Evolutionary conservation across 2,329 filamentous ascomycete species (phyloP).

Genomic region (Fusarium palustre): DNA sequence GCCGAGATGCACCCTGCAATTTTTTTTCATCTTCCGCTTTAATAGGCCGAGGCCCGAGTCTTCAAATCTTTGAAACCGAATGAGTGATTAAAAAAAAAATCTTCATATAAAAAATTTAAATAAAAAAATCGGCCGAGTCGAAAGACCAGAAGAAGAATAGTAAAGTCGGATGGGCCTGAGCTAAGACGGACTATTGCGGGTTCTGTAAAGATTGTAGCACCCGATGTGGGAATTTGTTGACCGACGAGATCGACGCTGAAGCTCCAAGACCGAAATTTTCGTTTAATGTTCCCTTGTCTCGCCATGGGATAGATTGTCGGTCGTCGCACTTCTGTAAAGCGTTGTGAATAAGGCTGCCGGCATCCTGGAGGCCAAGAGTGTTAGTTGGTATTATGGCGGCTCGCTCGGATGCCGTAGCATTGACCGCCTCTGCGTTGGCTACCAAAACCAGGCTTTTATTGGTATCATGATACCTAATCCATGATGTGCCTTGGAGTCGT

Average conservation of each 20-base stretch:
- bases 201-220: conserved; percentile 24
- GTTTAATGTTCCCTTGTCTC: conserved; percentile 20
- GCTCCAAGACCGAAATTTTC: conserved; percentile 28
- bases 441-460: conserved; percentile 27
- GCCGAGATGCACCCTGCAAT: conserved; percentile 4
- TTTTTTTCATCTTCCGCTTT: neutral
- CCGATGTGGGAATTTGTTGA: conserved; percentile 28
- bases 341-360: neutral
- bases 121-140: conserved; percentile 14
- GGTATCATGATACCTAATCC: conserved; percentile 33
- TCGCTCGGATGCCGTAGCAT: conserved; percentile 31
- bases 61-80: conserved; percentile 1
- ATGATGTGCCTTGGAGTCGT: conserved; percentile 39
- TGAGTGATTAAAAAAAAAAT: conserved; percentile 28
- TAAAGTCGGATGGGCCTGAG: conserved; percentile 3
- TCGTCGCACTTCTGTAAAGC: neutral
- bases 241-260: conserved; percentile 10
- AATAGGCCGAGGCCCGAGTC: conserved; percentile 7
- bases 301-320: neutral
- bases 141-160: conserved; percentile 23
- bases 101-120: neutral
- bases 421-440: conserved; percentile 34
- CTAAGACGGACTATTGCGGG: conserved; percentile 35
- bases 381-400: conserved; percentile 21
- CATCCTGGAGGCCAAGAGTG: neutral